phyloP scores from a whole-genome alignment of 139 green algal genomes.

The Picochlorum sp. region DNA sequence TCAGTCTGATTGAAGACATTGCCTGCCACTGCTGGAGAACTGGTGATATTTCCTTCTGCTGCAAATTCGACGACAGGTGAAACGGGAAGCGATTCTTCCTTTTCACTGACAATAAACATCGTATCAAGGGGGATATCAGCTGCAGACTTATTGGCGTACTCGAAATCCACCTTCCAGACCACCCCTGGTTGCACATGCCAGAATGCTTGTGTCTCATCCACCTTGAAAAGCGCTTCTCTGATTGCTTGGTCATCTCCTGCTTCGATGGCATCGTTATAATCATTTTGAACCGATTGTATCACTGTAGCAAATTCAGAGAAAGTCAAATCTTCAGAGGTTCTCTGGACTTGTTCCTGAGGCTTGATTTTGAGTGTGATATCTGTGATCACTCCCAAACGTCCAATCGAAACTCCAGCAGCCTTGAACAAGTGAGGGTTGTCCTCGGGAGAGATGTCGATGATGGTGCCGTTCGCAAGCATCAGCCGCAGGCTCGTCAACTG shows the following conservation, averaged over 20 bases:
- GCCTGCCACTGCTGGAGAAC: too few species aligned
- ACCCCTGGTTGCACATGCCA: constrained; percentile 26
- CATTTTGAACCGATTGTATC: constrained; percentile 26
- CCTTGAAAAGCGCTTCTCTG: not conserved
- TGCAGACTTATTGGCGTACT: constrained; percentile 24
- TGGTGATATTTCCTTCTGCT: not conserved
- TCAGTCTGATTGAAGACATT: too few species aligned
- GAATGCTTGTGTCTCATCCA: constrained; percentile 42
- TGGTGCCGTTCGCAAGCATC: constrained; percentile 66
- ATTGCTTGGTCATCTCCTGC: constrained; percentile 6
- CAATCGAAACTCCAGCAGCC: constrained; percentile 40
- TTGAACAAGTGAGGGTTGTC: constrained; percentile 51
- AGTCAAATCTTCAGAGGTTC: constrained; percentile 17
- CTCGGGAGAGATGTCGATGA: constrained; percentile 40
- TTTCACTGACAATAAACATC: not conserved
- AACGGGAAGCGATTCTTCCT: not conserved
- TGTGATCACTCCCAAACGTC: constrained; percentile 65
- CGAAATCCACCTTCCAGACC: constrained; percentile 23
- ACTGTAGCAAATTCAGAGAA: constrained; percentile 3
- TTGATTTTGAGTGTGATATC: constrained; percentile 44
- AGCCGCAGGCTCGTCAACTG: constrained; percentile 54
- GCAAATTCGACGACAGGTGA: constrained; percentile 25
- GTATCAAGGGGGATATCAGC: constrained; percentile 23
- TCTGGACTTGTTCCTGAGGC: constrained; percentile 18
- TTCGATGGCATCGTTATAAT: constrained; percentile 21